Evolutionary conservation across 305 asterid genomes (phyloP).

Genomic region (Stenogyne calaminthoides): DNA sequence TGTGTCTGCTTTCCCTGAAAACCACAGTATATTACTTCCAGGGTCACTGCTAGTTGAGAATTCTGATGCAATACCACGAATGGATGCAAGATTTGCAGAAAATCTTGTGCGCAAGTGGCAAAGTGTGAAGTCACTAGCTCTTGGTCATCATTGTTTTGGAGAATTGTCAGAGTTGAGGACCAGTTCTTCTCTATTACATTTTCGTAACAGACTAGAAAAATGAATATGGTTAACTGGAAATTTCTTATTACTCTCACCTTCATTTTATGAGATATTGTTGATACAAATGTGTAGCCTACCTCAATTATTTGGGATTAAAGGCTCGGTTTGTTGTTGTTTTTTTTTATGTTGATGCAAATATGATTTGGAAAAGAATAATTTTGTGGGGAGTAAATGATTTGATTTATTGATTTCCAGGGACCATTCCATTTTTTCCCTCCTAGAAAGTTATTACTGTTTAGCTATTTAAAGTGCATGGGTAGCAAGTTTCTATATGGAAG

Average conservation of each 20-base stretch:
- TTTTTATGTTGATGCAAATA: neutral
- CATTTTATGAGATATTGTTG: neutral
- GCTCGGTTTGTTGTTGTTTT: too few relatives aligned
- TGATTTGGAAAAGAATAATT: neutral
- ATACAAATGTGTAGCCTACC: neutral
- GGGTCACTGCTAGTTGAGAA: conserved; percentile 54
- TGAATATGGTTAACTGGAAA: neutral
- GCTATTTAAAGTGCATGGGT: neutral
- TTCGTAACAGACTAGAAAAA: neutral
- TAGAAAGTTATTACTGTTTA: neutral
- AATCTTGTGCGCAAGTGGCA: conserved; percentile 90
- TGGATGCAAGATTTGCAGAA: conserved; percentile 93
- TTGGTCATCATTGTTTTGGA: conserved; percentile 77
- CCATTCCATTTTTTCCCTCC: neutral
- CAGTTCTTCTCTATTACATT: neutral
- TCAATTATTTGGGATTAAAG: too few relatives aligned
- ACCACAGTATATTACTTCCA: conserved; percentile 35
- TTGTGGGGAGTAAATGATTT: neutral
- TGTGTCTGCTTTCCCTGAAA: conserved; percentile 25
- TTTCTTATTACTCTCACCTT: neutral
- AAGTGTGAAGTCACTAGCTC: conserved; percentile 80
- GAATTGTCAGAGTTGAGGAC: conserved; percentile 72
- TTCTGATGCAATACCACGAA: conserved; percentile 64
- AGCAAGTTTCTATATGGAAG: neutral
- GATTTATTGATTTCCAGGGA: neutral